Base-by-base conservation (phyloP, 306 rosid species). In the Trichosanthes truncata region DNA sequence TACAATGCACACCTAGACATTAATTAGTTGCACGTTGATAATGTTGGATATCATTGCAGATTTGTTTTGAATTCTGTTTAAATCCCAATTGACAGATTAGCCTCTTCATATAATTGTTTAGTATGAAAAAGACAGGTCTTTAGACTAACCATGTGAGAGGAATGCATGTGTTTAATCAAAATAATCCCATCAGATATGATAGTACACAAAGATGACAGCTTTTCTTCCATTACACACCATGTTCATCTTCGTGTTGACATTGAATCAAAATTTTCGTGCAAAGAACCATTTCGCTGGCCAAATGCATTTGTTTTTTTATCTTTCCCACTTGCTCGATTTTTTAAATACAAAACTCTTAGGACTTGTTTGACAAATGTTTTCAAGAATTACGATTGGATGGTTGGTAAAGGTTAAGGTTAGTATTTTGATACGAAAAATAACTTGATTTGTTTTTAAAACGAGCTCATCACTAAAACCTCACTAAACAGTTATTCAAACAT, bases 151-250 rank as follows among this genome's bases (percentile, higher is more conserved):
- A 82, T 83, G 80, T 84, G 86, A 66, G 80, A 55, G 75, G 38
- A 80, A 52, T 62, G 79, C 76, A 77, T 77, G 66, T 74, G 51
- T 66, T 72, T 66, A 81, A 73, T 74, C 63, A 45, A 49, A 62
- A 43, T 73, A 74, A 26, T 67, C 63, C 60, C 59, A 53, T 65
- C 62, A 81, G 12, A 45, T 35, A 81, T 82, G 83, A 87, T 83
- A 79, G 62, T 76, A 82, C 78, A 80, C 31, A 61, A 21, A 78
- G 29, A 82, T 83, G 86, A 84, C 90, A 51, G 77, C 77, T 38
- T 85, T 88, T 84, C 86, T 84, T 86, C 84, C 86, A 89, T 90
- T 91, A 87, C 92, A 89, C 89, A 88, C 87, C 88, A 62, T 86
- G 84, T 86, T 85, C 81, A 87, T 65, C 84, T 66, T 25, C 82